Evolutionary conservation across 179 eudicot species (phyloP).

Genomic region (Silene vulgaris): DNA sequence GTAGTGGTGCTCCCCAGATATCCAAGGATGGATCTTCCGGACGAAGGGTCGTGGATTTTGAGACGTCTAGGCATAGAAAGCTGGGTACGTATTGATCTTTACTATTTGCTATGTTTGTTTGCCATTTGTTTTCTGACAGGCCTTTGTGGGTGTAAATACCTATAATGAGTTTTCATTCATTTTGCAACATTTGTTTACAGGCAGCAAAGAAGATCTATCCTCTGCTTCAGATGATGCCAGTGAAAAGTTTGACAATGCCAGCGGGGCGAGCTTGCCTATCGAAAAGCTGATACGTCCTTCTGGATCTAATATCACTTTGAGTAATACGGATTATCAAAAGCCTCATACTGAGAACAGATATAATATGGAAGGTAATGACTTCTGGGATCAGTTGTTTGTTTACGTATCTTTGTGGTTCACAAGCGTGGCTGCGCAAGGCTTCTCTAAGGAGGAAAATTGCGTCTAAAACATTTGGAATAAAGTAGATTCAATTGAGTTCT

Average conservation of each 20-base stretch:
- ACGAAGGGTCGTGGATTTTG: conserved; percentile 52
- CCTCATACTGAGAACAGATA: conserved; percentile 30
- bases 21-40: conserved; percentile 79
- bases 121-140: background rate
- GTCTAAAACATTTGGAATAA: background rate
- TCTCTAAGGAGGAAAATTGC: background rate
- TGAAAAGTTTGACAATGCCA: conserved; percentile 41
- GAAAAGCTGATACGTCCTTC: conserved; percentile 38
- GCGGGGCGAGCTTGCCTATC: conserved; percentile 36
- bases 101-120: background rate
- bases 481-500: background rate
- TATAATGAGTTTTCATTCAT: conserved; percentile 12
- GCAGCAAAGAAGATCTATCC: conserved; percentile 64
- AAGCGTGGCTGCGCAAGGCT: background rate
- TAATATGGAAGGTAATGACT: conserved; percentile 38
- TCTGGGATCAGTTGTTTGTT: background rate
- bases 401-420: background rate
- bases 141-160: conserved; percentile 2
- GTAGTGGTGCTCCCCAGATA: conserved; percentile 81
- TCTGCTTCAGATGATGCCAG: conserved; percentile 40
- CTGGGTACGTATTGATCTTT: conserved; percentile 42
- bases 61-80: conserved; percentile 50
- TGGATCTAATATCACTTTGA: conserved; percentile 34
- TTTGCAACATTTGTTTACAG: conserved; percentile 34
- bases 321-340: conserved; percentile 34